Conservation (phyloP, 768 basidiomycete species). For the Rhodotorula taiwanensis region DNA sequence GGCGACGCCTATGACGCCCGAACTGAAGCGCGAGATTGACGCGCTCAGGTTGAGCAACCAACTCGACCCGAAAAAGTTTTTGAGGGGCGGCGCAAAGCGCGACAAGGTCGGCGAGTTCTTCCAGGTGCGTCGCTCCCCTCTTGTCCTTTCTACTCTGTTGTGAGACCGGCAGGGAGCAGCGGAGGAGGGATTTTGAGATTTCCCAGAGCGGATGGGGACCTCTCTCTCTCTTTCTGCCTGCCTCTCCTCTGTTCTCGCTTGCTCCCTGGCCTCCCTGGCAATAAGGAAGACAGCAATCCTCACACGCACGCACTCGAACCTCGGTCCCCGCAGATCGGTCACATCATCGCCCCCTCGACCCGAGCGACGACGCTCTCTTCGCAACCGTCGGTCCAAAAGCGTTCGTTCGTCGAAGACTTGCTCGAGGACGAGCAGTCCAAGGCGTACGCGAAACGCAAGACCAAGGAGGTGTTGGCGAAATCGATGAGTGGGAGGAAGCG, state of each 20-base stretch:
- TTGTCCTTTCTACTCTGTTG: too few species aligned
- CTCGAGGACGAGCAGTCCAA: constrained; percentile 79
- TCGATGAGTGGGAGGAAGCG: constrained; percentile 57
- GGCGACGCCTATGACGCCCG: constrained; percentile 63
- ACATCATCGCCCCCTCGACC: constrained; percentile 63
- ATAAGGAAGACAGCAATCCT: too few species aligned
- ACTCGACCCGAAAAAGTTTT: constrained; percentile 86
- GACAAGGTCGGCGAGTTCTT: constrained; percentile 84
- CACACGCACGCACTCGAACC: background rate
- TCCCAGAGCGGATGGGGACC: too few species aligned
- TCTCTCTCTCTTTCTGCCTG: background rate
- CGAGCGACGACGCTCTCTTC: constrained; percentile 57
- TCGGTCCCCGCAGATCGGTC: constrained; percentile 14
- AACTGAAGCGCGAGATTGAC: constrained; percentile 75
- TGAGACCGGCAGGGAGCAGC: too few species aligned
- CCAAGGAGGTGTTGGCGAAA: constrained; percentile 58
- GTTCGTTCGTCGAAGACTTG: constrained; percentile 79
- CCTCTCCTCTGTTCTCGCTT: too few species aligned
- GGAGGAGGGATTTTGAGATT: too few species aligned
- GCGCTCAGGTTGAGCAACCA: constrained; percentile 78
- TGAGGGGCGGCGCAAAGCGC: constrained; percentile 59
- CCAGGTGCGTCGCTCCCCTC: constrained; percentile 57
- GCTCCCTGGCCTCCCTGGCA: too few species aligned
- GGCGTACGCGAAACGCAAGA: constrained; percentile 82
- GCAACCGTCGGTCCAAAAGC: constrained; percentile 53